Conservation (phyloP, 2,329 filamentous ascomycete genomes). For the Emmonsia crescens region DNA sequence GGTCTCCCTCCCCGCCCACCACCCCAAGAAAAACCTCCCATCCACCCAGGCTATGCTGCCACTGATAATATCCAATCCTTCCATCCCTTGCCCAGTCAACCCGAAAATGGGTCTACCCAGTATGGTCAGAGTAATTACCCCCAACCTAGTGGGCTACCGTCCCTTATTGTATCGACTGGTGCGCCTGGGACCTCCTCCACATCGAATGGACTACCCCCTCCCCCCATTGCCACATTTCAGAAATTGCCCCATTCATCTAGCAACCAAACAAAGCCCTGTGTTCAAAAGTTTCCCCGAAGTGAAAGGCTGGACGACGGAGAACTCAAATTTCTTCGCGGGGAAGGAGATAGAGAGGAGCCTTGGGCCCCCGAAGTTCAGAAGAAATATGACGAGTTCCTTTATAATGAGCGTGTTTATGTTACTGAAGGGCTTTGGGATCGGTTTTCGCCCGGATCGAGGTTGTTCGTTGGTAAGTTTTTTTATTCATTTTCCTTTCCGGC, state of each 20-base stretch:
- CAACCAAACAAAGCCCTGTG: background rate
- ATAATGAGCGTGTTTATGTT: constrained; percentile 41
- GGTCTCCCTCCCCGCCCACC: constrained; percentile 37
- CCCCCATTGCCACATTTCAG: constrained; percentile 32
- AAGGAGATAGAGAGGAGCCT: constrained; percentile 31
- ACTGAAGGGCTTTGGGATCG: constrained; percentile 43
- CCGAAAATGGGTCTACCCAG: constrained; percentile 16
- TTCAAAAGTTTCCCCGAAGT: constrained; percentile 5
- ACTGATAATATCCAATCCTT: constrained; percentile 31
- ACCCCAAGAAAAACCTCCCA: constrained; percentile 32
- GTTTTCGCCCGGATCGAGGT: constrained; percentile 37
- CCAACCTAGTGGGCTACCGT: constrained; percentile 15
- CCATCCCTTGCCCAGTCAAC: constrained; percentile 26
- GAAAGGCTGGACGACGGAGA: background rate
- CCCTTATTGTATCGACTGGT: constrained; percentile 18
- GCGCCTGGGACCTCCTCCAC: constrained; percentile 28
- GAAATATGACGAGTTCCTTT: constrained; percentile 42
- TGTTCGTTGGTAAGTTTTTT: constrained; percentile 38
- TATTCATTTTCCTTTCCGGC: background rate
- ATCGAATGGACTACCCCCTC: constrained; percentile 28
- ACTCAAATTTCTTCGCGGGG: background rate
- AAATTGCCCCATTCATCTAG: constrained; percentile 12
- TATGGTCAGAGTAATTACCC: constrained; percentile 26
- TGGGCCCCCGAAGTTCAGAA: constrained; percentile 40
- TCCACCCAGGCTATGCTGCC: constrained; percentile 28